Base-by-base conservation (phyloP, 306 rosid genomes). In the Carpinus viminea region DNA sequence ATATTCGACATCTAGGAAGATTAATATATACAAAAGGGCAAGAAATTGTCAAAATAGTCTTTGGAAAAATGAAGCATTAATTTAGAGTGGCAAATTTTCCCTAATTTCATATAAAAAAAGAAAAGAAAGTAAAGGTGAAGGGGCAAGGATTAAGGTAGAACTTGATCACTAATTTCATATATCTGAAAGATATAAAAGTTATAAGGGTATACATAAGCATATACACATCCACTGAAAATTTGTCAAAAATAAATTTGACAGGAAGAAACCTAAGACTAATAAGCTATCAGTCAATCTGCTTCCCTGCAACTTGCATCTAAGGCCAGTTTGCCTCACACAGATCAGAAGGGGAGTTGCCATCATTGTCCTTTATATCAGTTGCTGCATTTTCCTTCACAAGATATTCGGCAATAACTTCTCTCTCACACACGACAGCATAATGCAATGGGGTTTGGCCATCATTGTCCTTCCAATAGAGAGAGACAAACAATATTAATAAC, bases 381-480 rank as follows among this genome's bases (percentile, higher is more conserved):
- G 86, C 91, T 41, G 96, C 98, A 24, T 86, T 89, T 83, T 93
- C 89, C 91, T 91, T 91, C 84, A 96, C 94, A 41, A 96, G 90
- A 77, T 83, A 91, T 82, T 91, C 90, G 11, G 96, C 99, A 59
- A 96, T 90, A 78, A 79, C 91, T 80, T 93, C 95, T 87, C 98
- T 90, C 43, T 93, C 99, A 20, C 99, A 96, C 28, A 86, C 82
- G 74, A 80, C 96, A 1, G 99, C 97, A 48, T 96, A 96, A 81
- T 93, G 99, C 91, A 96, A 83, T 12, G 98, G 87, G 34, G 96
- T 91, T 83, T 91, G 99, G 45, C 99, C 97, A 38, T 96, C 98
- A 57, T 89, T 85, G 62, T 96, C 99, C 99, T 96, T 84, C 74
- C 79, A 86, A 83, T 69, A 36, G 31, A 64, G 38, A 75, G 72